Base-by-base conservation (phyloP, 495 filamentous ascomycete genomes). In the Xeromyces bisporus region DNA sequence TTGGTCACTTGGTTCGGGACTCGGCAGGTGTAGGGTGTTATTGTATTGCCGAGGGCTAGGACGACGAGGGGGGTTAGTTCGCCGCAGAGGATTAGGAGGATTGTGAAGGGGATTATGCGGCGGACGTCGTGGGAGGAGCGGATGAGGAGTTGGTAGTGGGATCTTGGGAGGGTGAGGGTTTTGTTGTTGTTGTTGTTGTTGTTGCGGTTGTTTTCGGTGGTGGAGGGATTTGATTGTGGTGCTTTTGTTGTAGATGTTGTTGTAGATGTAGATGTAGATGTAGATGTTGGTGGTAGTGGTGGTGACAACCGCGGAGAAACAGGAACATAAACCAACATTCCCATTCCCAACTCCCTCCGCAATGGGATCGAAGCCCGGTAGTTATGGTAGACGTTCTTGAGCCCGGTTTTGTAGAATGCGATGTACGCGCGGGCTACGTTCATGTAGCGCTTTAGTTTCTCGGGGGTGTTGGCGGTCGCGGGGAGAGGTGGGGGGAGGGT, bases 331-430 rank as follows among this genome's bases (percentile, higher is more conserved):
- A 36, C 17, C 10, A 40, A 36, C 3, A 58, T 34, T 3, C 51
- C 46, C 3, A 58, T 34, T 3, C 51, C 46, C 20, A 62, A 41
- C 33, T 45, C 24, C 21, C 31, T 39, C 16, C 50, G 40, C 43
- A 59, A 42, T 12, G 61, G 48, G 9, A 50, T 7, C n/a, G 49
- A 50, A 20, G 43, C 44, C 28, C 43, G 53, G 37, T 76, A 56
- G 28, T 73, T 67, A n/a, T 57, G 55, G 11, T 67, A 61, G 33
- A 93, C 71, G 32, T 75, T 69, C 40, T 66, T 67, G 15, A 93
- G 49, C 9, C 87, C 87, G 15, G 70, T 67, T 49, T 91, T 92
- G 70, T 93, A 96, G 67, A 96, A 96, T 18, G 54, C 51, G 4
- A 73, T 43, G 37, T 62, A 68, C 37, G 60, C 54, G 37, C 53